Conservation (phyloP, 208 protist genomes). For the Leishmania arabica region DNA sequence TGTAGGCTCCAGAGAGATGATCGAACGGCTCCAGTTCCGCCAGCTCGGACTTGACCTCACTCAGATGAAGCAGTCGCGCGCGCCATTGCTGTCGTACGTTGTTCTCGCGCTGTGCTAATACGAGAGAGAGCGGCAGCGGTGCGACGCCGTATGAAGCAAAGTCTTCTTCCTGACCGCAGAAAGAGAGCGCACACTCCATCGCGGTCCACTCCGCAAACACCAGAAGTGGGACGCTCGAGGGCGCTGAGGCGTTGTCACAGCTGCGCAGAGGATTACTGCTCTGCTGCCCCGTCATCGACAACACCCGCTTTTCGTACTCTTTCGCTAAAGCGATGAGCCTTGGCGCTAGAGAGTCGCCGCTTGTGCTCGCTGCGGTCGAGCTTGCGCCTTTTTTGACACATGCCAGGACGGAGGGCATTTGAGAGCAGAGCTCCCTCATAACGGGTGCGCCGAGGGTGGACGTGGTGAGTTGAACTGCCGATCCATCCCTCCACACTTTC, state of each 20-base stretch:
- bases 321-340: slow-evolving; percentile 10
- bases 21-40: slow-evolving; percentile 24
- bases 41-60: slow-evolving; percentile 28
- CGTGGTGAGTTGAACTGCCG: slow-evolving; percentile 6
- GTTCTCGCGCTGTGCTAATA: slow-evolving; percentile 4
- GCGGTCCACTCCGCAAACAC: slow-evolving; percentile 52
- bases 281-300: background rate
- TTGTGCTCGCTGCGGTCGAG: background rate
- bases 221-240: slow-evolving; percentile 35
- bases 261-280: slow-evolving; percentile 14
- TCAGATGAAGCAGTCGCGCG: slow-evolving; percentile 17
- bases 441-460: slow-evolving; percentile 17
- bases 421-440: slow-evolving; percentile 6
- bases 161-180: slow-evolving; percentile 35
- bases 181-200: slow-evolving; percentile 35
- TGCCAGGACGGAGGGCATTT: slow-evolving; percentile 17
- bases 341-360: background rate
- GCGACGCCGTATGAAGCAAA: slow-evolving; percentile 24
- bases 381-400: background rate
- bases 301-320: slow-evolving; percentile 24
- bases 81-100: slow-evolving; percentile 19
- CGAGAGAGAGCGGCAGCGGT: background rate
- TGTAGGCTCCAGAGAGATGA: slow-evolving; percentile 10
- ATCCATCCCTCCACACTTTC: slow-evolving; percentile 17
- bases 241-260: background rate